Percentiles rank a stretch among this genome's conserved stretches.
phyloP scores from a whole-genome alignment of 2,329 filamentous ascomycete species.

The Delphinella strobiligena region DNA sequence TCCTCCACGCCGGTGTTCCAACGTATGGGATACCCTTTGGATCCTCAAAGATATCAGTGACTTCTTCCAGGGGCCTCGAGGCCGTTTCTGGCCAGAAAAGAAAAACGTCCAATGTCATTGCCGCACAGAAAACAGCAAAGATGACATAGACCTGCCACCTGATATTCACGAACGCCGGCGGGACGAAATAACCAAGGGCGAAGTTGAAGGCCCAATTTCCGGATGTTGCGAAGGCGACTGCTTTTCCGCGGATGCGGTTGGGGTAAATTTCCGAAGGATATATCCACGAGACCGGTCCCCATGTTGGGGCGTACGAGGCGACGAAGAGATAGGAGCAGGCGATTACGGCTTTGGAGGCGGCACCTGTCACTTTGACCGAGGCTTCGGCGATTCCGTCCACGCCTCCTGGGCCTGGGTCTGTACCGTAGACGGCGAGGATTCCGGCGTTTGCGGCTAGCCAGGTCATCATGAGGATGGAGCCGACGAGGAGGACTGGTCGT shows the following conservation, averaged over 20 bases:
- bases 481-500: conserved; percentile 53
- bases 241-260: conserved; percentile 50
- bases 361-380: conserved; percentile 26
- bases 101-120: conserved; percentile 57
- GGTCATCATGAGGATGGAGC: conserved; percentile 50
- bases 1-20: conserved; percentile 47
- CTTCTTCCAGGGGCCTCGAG: conserved; percentile 64
- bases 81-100: conserved; percentile 57
- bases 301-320: conserved; percentile 53
- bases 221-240: conserved; percentile 47
- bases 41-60: conserved; percentile 56
- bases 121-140: conserved; percentile 60
- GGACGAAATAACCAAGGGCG: conserved; percentile 46
- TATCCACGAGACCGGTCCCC: conserved; percentile 47
- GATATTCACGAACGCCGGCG: conserved; percentile 47
- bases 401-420: conserved; percentile 23
- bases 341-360: conserved; percentile 40
- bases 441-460: conserved; percentile 52
- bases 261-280: conserved; percentile 47
- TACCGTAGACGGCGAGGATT: conserved; percentile 49
- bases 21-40: conserved; percentile 28
- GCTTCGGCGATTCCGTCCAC: conserved; percentile 30
- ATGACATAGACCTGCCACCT: conserved; percentile 54
- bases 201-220: conserved; percentile 52
- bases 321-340: conserved; percentile 64